Percentiles rank a stretch among this genome's conserved stretches.
phyloP scores from a whole-genome alignment of 2,329 filamentous ascomycete genomes.

The Curvularia hawaiiensis region DNA sequence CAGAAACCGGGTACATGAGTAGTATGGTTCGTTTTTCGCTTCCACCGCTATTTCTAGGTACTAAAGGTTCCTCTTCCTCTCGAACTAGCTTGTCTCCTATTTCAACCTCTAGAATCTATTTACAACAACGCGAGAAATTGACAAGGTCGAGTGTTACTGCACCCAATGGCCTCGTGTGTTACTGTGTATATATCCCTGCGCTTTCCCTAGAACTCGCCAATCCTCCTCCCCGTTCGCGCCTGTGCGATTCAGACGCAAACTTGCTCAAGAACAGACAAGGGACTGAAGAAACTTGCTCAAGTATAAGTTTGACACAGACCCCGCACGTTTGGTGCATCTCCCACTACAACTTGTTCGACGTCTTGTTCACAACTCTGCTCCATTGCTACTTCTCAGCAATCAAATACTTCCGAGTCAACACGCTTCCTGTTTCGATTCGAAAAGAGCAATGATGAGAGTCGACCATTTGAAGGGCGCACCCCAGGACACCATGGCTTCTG shows the following conservation, averaged over 20 bases:
- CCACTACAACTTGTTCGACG: background rate
- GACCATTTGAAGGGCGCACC: background rate
- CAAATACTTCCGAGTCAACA: background rate
- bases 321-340: background rate
- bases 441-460: background rate
- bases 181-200: background rate
- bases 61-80: background rate
- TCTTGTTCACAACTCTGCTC: background rate
- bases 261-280: background rate
- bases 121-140: background rate
- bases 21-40: background rate
- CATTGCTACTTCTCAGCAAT: background rate
- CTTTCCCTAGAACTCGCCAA: background rate
- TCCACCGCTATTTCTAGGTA: background rate
- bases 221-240: background rate
- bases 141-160: background rate
- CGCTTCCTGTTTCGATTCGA: background rate
- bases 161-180: background rate
- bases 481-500: slow-evolving; percentile 8
- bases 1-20: background rate
- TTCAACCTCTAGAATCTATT: background rate
- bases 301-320: background rate
- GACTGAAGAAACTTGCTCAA: background rate
- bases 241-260: background rate
- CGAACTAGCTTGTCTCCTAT: background rate